These are phyloP conservation scores for Plantago rigida DNA, from an alignment of 305 asterid genomes.

Conservation along the genomic window DNA sequence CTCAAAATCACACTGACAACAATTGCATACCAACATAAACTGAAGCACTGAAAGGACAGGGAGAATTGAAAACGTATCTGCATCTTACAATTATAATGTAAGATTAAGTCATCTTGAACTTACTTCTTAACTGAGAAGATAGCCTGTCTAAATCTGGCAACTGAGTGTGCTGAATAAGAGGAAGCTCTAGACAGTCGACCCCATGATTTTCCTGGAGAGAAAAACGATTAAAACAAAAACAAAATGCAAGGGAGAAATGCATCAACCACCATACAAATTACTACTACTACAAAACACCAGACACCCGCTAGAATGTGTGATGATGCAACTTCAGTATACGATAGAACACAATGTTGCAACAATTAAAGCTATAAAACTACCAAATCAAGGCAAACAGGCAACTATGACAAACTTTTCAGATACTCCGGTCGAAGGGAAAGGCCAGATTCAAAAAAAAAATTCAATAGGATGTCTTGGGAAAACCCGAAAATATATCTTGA, in stretches of 20 bases:
- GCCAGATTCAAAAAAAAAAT: background rate
- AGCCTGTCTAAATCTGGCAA: slow-evolving; percentile 54
- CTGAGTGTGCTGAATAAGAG: slow-evolving; percentile 59
- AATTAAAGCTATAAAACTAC: background rate
- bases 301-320: background rate
- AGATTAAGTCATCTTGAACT: slow-evolving; percentile 17
- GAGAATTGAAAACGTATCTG: no score
- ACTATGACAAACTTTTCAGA: no score
- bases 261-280: no score
- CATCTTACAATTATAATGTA: no score
- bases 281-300: no score
- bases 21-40: background rate
- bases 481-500: no score
- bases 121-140: slow-evolving; percentile 44
- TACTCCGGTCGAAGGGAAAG: no score
- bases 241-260: background rate
- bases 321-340: background rate
- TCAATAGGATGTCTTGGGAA: no score
- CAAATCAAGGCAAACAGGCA: no score
- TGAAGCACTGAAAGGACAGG: background rate
- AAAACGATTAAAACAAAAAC: background rate
- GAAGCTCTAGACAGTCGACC: slow-evolving; percentile 61
- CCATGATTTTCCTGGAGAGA: slow-evolving; percentile 47
- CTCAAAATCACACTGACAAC: background rate
- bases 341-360: no score